These are phyloP conservation scores for Colletotrichum sp. DNA, from an alignment of 2,329 filamentous ascomycete species.

Conservation along the genomic window DNA sequence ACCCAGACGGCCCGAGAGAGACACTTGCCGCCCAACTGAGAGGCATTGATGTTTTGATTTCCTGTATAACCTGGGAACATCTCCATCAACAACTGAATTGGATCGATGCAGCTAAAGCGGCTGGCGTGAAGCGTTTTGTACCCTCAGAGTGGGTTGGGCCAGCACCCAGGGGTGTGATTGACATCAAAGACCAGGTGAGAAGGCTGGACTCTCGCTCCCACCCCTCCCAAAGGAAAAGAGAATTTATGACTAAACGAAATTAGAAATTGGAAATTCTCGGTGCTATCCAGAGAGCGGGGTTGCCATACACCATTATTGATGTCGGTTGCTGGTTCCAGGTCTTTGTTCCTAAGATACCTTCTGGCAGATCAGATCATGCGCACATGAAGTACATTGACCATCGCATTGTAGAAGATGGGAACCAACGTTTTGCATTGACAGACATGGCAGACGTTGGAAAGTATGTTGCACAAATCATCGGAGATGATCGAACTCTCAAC, in stretches of 20 bases:
- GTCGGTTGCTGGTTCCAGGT: neutral
- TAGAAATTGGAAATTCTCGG: neutral
- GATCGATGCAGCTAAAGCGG: neutral
- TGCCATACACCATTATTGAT: neutral
- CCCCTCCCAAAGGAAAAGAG: neutral
- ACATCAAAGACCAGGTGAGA: neutral
- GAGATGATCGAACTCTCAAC: neutral
- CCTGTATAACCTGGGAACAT: neutral
- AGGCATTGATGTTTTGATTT: neutral
- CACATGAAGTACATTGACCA: neutral
- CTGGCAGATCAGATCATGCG: neutral
- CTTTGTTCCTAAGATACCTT: neutral
- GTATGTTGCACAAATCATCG: neutral
- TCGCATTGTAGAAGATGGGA: neutral
- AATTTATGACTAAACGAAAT: neutral
- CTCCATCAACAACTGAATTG: neutral
- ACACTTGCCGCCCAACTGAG: neutral
- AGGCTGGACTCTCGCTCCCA: neutral
- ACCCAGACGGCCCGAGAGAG: neutral
- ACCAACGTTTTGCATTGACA: neutral
- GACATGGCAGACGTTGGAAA: neutral
- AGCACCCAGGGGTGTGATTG: neutral
- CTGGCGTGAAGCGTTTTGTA: neutral
- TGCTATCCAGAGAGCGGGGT: neutral
- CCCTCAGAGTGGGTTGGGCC: neutral